Percentiles rank a stretch among this genome's conserved stretches.
phyloP scores from a whole-genome alignment of 2,329 filamentous ascomycete genomes.

The Escovopsis sp. region DNA sequence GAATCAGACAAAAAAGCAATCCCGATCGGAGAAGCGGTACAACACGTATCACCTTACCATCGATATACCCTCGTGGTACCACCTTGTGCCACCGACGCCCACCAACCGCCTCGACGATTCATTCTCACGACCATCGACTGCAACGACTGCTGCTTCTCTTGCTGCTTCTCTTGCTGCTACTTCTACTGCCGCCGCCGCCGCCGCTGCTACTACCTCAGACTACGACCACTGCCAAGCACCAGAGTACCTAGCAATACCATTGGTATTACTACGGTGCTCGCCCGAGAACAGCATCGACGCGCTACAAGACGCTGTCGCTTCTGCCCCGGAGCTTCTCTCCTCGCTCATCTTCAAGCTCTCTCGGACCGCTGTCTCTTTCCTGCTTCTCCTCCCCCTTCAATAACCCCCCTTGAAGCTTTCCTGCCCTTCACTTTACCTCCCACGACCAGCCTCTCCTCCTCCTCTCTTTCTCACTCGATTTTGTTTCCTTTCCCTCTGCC shows the following conservation, averaged over 20 bases:
- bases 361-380: background rate
- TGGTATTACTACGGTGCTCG: too few species aligned
- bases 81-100: too few species aligned
- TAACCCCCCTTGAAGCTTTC: background rate
- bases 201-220: background rate
- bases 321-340: too few species aligned
- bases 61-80: too few species aligned
- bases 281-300: too few species aligned
- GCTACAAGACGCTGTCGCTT: too few species aligned
- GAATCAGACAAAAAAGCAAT: background rate
- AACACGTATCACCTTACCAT: background rate
- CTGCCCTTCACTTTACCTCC: background rate
- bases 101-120: too few species aligned
- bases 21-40: background rate
- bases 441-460: background rate
- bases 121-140: too few species aligned
- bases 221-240: too few species aligned
- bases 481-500: background rate
- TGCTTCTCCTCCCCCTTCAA: background rate
- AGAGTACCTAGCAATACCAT: too few species aligned
- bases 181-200: background rate
- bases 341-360: too few species aligned
- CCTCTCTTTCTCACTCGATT: background rate
- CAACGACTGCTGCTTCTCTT: too few species aligned
- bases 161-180: background rate